A percentile compares a stretch with the other conserved stretches of the same genome.
phyloP scores from a whole-genome alignment of 768 basidiomycete species.

The Tephrocybe sp. region DNA sequence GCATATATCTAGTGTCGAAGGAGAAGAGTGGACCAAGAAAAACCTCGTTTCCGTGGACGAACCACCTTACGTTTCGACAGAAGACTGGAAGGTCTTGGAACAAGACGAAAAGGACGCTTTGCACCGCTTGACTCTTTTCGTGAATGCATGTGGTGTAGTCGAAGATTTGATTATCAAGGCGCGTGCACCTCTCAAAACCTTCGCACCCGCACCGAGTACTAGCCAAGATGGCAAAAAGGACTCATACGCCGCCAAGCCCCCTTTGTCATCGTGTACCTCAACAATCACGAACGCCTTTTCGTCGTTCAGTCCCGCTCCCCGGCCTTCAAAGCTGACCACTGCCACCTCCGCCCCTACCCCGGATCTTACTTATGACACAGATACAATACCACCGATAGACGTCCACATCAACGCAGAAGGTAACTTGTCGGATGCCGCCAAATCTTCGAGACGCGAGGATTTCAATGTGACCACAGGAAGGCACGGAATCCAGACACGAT shows the following conservation, averaged over 20 bases:
- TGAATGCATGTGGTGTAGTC: slow-evolving; percentile 23
- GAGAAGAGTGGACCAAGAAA: slow-evolving; percentile 42
- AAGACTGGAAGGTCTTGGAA: slow-evolving; percentile 25
- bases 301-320: slow-evolving; percentile 11
- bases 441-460: slow-evolving; percentile 17
- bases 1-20: slow-evolving; percentile 25
- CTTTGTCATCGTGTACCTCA: background rate
- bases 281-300: slow-evolving; percentile 11
- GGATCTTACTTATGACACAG: background rate
- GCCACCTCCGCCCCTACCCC: background rate
- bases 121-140: slow-evolving; percentile 23
- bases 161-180: slow-evolving; percentile 9
- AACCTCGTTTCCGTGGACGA: slow-evolving; percentile 19
- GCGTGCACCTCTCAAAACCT: background rate
- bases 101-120: slow-evolving; percentile 26
- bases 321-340: slow-evolving; percentile 13
- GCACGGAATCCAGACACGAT: slow-evolving; percentile 32
- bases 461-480: slow-evolving; percentile 10
- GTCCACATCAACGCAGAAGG: slow-evolving; percentile 1
- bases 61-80: slow-evolving; percentile 21
- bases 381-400: background rate
- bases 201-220: background rate
- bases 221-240: background rate
- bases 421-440: slow-evolving; percentile 2
- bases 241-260: background rate